A percentile compares a stretch with the other conserved stretches of the same genome.
Evolutionary conservation across 768 basidiomycete genomes (phyloP).

Genomic region (Boletus coccyginus): DNA sequence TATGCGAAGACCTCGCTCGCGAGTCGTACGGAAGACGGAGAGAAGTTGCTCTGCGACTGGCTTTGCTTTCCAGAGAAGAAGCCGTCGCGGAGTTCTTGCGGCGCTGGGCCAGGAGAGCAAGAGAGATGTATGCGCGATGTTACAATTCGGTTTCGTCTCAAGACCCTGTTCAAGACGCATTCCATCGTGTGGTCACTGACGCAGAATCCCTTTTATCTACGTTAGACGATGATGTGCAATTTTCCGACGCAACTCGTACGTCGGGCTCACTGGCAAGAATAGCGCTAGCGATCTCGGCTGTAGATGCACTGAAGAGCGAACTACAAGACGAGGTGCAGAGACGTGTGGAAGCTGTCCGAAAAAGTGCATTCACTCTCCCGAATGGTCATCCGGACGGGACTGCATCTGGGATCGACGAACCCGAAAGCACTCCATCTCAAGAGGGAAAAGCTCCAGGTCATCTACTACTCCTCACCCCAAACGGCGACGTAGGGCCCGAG

Average conservation of each 20-base stretch:
- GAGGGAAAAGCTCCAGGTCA: background rate
- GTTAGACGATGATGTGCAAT: conserved; percentile 34
- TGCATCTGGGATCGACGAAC: background rate
- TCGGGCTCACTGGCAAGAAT: conserved; percentile 55
- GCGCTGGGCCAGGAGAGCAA: conserved; percentile 53
- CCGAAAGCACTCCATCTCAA: background rate
- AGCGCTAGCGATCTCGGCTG: conserved; percentile 45
- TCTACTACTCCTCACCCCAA: background rate
- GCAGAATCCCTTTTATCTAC: conserved; percentile 34
- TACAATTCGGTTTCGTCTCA: conserved; percentile 9
- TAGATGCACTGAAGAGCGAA: conserved; percentile 54
- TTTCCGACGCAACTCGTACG: conserved; percentile 15
- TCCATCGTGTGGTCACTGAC: conserved; percentile 34
- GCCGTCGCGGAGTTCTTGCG: conserved; percentile 49
- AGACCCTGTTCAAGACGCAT: conserved; percentile 22
- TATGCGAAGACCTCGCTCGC: conserved; percentile 66
- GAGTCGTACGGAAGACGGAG: conserved; percentile 71
- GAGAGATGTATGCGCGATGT: conserved; percentile 40
- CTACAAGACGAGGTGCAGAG: conserved; percentile 53
- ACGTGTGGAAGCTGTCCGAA: conserved; percentile 36
- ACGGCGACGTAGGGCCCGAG: background rate
- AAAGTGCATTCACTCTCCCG: background rate
- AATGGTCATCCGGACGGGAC: background rate
- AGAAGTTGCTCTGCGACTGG: conserved; percentile 65
- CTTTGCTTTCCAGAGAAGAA: conserved; percentile 65